These are phyloP conservation scores for Phylloporus arenicola DNA, from an alignment of 768 basidiomycete species.

Conservation along the genomic window DNA sequence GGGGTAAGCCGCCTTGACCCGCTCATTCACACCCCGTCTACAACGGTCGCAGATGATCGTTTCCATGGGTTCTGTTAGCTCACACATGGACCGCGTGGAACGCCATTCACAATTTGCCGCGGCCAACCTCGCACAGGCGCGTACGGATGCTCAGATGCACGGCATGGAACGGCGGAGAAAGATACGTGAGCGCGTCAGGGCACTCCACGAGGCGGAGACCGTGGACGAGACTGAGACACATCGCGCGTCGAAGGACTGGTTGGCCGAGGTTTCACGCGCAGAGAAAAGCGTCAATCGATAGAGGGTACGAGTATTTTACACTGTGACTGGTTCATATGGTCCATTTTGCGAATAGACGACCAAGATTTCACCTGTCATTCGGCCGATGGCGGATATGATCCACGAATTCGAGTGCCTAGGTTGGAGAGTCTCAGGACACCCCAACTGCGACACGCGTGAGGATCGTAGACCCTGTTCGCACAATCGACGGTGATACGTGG, in stretches of 20 bases:
- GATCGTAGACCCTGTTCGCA: not conserved
- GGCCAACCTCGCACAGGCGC: constrained; percentile 53
- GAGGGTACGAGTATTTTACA: too few species aligned
- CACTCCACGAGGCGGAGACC: constrained; percentile 14
- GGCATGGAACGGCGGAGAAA: constrained; percentile 50
- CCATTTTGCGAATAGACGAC: too few species aligned
- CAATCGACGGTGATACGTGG: not conserved
- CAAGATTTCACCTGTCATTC: too few species aligned
- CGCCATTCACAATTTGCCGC: constrained; percentile 46
- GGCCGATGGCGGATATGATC: too few species aligned
- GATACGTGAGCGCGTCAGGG: constrained; percentile 45
- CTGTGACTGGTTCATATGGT: too few species aligned
- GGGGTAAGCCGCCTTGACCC: constrained; percentile 8
- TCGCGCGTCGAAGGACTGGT: not conserved
- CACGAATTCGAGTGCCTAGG: too few species aligned
- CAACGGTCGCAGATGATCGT: constrained; percentile 3
- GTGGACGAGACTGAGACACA: not conserved
- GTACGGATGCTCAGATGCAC: constrained; percentile 48
- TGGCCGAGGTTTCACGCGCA: not conserved
- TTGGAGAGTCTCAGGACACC: too few species aligned
- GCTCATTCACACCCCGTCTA: not conserved
- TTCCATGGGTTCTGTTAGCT: constrained; percentile 9
- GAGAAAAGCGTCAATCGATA: not conserved
- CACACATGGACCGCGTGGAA: constrained; percentile 33
- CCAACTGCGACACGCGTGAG: not conserved